Conservation (phyloP, 2,329 filamentous ascomycete species). For the Penicillium sp. region DNA sequence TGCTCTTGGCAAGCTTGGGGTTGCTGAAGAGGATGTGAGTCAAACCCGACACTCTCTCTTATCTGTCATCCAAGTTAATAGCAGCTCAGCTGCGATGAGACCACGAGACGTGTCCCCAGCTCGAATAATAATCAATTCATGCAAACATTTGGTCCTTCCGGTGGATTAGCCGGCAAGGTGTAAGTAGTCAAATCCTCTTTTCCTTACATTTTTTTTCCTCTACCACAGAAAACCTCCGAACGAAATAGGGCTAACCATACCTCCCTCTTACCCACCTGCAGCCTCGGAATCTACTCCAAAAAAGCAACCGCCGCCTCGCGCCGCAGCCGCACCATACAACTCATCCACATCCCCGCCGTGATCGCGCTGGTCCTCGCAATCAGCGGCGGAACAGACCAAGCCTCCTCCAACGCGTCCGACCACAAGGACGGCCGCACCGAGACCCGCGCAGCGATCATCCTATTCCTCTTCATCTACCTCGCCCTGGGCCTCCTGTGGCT, state of each 20-base stretch:
- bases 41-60: too few relatives aligned
- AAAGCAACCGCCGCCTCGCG: conserved; percentile 1
- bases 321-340: conserved; percentile 1
- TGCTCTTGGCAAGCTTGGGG: conserved; percentile 1
- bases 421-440: neutral
- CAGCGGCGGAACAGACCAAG: conserved; percentile 1
- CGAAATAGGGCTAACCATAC: too few relatives aligned
- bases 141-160: neutral
- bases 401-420: neutral
- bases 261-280: neutral
- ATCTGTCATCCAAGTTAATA: too few relatives aligned
- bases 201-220: too few relatives aligned
- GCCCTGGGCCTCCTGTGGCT: neutral
- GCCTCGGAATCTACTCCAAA: neutral
- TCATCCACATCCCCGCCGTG: neutral
- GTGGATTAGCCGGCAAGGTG: neutral
- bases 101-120: neutral
- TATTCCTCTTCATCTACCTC: conserved; percentile 4
- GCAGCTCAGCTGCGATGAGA: neutral
- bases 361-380: conserved; percentile 2
- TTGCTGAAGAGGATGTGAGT: conserved; percentile 8
- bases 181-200: neutral
- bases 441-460: neutral
- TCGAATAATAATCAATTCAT: neutral
- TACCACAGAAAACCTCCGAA: too few relatives aligned